phyloP scores from a whole-genome alignment of 345 rosid species.

The Salix brachista region DNA sequence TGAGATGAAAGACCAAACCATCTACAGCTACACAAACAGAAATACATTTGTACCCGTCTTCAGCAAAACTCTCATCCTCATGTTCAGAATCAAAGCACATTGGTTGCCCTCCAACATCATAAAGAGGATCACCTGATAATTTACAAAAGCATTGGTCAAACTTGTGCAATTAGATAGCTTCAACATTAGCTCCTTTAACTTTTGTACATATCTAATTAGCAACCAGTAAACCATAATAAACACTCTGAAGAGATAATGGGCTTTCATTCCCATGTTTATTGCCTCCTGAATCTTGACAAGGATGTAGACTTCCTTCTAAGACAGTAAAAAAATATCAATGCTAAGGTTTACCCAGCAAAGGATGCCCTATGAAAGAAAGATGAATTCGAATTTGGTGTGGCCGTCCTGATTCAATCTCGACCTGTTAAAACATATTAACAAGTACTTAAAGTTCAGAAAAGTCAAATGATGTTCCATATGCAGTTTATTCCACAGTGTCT shows the following conservation, averaged over 20 bases:
- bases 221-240: not conserved
- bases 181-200: not conserved
- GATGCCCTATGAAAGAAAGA: conserved; percentile 83
- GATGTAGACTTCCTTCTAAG: no score
- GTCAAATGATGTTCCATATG: not conserved
- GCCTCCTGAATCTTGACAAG: not conserved
- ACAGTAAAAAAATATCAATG: not conserved
- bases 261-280: not conserved
- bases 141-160: not conserved
- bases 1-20: no score
- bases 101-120: conserved; percentile 67
- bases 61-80: conserved; percentile 47
- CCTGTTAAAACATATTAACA: conserved; percentile 36
- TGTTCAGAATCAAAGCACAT: conserved; percentile 41
- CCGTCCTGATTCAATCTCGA: conserved; percentile 81
- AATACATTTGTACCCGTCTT: conserved; percentile 56
- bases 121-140: conserved; percentile 70
- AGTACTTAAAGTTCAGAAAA: not conserved
- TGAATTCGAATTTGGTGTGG: conserved; percentile 93
- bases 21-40: not conserved
- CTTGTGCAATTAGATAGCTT: not conserved
- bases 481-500: not conserved
- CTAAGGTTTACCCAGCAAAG: conserved; percentile 58
- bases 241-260: not conserved
- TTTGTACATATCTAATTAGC: not conserved